Percentiles rank a stretch among this genome's conserved stretches.
phyloP scores from a whole-genome alignment of 148 eudicot species.

The Fagopyrum tataricum region DNA sequence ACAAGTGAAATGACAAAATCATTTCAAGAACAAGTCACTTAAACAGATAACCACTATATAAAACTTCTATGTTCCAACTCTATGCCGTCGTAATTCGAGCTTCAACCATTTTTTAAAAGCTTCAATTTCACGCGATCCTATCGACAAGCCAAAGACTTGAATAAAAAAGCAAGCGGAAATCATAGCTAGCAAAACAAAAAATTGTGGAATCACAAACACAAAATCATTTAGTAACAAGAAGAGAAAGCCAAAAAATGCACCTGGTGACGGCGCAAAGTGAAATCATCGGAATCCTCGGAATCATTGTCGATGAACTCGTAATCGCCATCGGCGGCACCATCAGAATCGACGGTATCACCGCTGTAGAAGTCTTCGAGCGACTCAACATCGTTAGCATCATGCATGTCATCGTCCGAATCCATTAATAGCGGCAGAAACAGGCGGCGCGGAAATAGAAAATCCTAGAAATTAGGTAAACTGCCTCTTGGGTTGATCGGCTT shows the following conservation, averaged over 20 bases:
- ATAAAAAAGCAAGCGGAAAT: neutral
- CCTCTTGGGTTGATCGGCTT: neutral
- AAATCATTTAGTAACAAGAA: neutral
- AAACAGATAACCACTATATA: neutral
- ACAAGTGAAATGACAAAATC: neutral
- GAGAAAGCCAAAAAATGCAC: conserved; percentile 16
- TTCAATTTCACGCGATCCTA: neutral
- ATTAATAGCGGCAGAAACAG: conserved; percentile 17
- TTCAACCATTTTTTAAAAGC: neutral
- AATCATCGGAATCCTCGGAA: conserved; percentile 56
- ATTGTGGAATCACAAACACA: neutral
- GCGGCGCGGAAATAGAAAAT: conserved; percentile 9
- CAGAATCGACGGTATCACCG: conserved; percentile 52
- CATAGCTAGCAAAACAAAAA: neutral
- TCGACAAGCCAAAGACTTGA: neutral
- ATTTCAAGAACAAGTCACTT: neutral
- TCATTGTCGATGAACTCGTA: conserved; percentile 66
- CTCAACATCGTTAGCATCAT: conserved; percentile 55
- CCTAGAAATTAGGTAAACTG: conserved; percentile 22
- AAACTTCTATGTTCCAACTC: neutral
- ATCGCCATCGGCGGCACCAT: conserved; percentile 42
- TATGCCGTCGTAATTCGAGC: neutral
- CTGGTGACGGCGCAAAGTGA: conserved; percentile 46
- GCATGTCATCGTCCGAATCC: conserved; percentile 79
- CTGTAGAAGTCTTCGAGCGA: conserved; percentile 57